Percentiles rank a stretch among this genome's conserved stretches.
Evolutionary conservation across 1,284 basidiomycete genomes (phyloP).

Genomic region (Ustilago bromivora): DNA sequence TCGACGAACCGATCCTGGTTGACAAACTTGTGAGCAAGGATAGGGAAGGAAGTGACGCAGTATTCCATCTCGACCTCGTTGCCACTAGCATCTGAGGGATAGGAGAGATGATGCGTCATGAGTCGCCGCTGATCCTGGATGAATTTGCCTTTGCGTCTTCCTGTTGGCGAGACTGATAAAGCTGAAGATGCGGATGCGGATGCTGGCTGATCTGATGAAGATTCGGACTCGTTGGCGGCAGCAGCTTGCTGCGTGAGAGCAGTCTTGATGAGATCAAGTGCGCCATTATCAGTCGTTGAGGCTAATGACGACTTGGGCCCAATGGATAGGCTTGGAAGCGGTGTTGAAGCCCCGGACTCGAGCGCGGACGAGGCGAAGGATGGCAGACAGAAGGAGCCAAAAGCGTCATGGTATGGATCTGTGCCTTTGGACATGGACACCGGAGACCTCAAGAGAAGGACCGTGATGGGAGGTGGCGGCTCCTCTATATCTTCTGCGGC

Average conservation of each 20-base stretch:
- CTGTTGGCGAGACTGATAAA: constrained; percentile 33
- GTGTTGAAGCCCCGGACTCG: constrained; percentile 63
- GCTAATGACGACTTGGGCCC: constrained; percentile 22
- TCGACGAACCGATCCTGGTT: constrained; percentile 50
- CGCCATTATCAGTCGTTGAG: constrained; percentile 26
- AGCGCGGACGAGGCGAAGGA: constrained; percentile 64
- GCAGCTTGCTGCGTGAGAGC: constrained; percentile 28
- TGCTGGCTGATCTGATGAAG: constrained; percentile 6
- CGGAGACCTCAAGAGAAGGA: constrained; percentile 64
- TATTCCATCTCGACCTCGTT: constrained; percentile 55
- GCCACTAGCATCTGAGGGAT: constrained; percentile 29
- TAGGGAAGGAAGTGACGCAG: constrained; percentile 60
- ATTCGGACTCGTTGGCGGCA: constrained; percentile 13
- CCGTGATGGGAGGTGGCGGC: constrained; percentile 45
- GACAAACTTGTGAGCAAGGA: constrained; percentile 53
- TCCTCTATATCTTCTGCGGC: constrained; percentile 45
- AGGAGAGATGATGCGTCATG: constrained; percentile 65
- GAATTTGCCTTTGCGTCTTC: constrained; percentile 56
- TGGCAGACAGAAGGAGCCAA: constrained; percentile 66
- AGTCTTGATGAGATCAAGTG: constrained; percentile 40
- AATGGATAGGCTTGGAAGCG: constrained; percentile 38
- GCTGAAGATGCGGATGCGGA: constrained; percentile 12
- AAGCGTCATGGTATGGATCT: constrained; percentile 67
- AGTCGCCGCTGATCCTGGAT: constrained; percentile 57
- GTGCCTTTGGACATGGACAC: constrained; percentile 64